Conservation (phyloP, 306 rosid species). For the Prunus campanulata region DNA sequence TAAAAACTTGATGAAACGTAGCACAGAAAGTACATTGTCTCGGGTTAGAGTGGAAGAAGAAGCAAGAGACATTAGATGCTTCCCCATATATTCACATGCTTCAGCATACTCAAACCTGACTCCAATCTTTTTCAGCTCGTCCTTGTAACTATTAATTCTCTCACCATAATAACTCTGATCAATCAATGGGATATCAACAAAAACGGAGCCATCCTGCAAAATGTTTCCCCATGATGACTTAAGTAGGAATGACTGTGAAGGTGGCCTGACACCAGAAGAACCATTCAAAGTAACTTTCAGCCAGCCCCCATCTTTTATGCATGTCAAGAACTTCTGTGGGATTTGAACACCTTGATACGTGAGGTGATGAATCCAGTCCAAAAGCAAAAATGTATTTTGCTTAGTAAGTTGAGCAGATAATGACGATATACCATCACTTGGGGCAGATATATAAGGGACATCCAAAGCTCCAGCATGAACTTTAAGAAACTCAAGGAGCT, state of each 20-base stretch:
- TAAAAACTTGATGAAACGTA: constrained; percentile 51
- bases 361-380: constrained; percentile 57
- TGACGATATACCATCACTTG: constrained; percentile 44
- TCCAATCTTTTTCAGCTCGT: constrained; percentile 62
- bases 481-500: constrained; percentile 43
- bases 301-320: constrained; percentile 65
- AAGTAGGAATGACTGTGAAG: constrained; percentile 55
- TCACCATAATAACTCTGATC: constrained; percentile 54
- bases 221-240: constrained; percentile 44
- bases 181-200: constrained; percentile 69
- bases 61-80: constrained; percentile 59
- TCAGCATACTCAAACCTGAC: constrained; percentile 62
- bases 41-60: constrained; percentile 31
- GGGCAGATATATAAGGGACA: constrained; percentile 60
- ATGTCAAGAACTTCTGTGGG: constrained; percentile 41
- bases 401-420: constrained; percentile 48
- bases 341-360: not conserved
- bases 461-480: constrained; percentile 44
- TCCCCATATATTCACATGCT: constrained; percentile 63
- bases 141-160: constrained; percentile 36
- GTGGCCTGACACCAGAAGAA: constrained; percentile 39
- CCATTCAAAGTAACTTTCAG: constrained; percentile 49
- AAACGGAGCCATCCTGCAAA: constrained; percentile 49
- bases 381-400: constrained; percentile 55
- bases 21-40: constrained; percentile 43